Base-by-base conservation (phyloP, 2,329 filamentous ascomycete species). In the Mycosphaerelloides madeirae region DNA sequence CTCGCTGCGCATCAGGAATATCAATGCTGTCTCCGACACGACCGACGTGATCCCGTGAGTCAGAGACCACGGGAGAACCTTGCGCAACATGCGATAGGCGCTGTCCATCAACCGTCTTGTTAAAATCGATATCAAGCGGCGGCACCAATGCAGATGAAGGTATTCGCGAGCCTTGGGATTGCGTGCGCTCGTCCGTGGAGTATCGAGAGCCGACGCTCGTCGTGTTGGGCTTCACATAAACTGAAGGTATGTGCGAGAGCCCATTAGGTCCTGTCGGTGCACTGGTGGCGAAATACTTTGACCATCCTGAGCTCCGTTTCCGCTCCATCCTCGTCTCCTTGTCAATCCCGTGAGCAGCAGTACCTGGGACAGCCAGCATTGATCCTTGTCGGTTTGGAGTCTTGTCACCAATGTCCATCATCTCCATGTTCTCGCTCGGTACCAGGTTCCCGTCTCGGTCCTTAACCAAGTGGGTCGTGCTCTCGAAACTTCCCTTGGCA, bases 61-160 rank as follows among this genome's bases (percentile, higher is more conserved):
- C 75, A 8, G 80, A 76, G 36, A 89, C 76, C 1, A 83, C 82
- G 1, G 85, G 85, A 57, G 83, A 87, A 38, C 79, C 81, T 3
- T 81, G 80, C 38, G 77, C 76, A 22, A 90, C 85, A 15, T 78
- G 75, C 57, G 77, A 84, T 55, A 89, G 70, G 20, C 77, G 77
- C 38, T 79, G 76, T 12, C 77, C 78, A 31, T 83, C 80, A 31
- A 71, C 66, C 19, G 68, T 70, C 43, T 65, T 66, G 36, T 66
- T 66, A 41, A 63, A 63, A 44, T 75, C 71, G 42, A 87, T 72
- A 48, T 80, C 77, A 19, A 87, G 69, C 1, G 84, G 81, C n/a
- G 83, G 80, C 0, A 87, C 78, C 0, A 82, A 79, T 15, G 79
- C 80, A n/a, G 84, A 85, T 52, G 82, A 70, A 1, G 63, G 62